Evolutionary conservation across 805 yeast genomes (phyloP), one percentile per base, ranked within the genome.

Genomic region (Candida multigemmis): DNA sequence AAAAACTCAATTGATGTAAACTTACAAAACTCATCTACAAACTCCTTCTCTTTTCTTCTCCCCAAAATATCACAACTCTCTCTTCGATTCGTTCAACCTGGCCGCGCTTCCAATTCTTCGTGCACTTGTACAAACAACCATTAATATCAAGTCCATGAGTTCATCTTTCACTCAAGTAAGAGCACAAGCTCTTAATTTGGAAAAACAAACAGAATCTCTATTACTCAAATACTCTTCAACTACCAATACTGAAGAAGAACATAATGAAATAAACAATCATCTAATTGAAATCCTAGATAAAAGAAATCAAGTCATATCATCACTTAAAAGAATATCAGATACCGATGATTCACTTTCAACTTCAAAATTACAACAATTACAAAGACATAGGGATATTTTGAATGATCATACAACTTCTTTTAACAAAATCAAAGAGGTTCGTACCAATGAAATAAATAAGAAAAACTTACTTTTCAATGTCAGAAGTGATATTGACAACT

Each of bases 321-420:
- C 22, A 25, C 47, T 81, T 36, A 58, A 65, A 26, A 57, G 77
- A 18, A 60, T 74, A 7, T 56, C 73, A 12, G 83, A 81, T 24
- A 55, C 69, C 1, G 76, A 67, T 31, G 60, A 70, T 16, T 53
- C 64, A 10, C 66, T 80, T 6, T 68, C 87, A 4, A 71, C 91
- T 1, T 71, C 91, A 1, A 81, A 81, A 48, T 51, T 76, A 22
- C 89, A 81, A 42, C 97, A 87, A 48, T 55, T 86, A 24, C 74
- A 78, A 32, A 73, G 96, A 35, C 95, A 85, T 49, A 73, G 71
- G 40, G 95, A 85, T 50, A 67, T 71, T 9, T 59, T 84, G 16
- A 69, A 61, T 31, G 93, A 85, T 30, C 87, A 83, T 53, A 63
- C 70, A 52, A 50, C 61, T 28, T 80, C 76, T 35, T 80, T 71